phyloP scores from a whole-genome alignment of 345 rosid species.

The Jatropha curcas region DNA sequence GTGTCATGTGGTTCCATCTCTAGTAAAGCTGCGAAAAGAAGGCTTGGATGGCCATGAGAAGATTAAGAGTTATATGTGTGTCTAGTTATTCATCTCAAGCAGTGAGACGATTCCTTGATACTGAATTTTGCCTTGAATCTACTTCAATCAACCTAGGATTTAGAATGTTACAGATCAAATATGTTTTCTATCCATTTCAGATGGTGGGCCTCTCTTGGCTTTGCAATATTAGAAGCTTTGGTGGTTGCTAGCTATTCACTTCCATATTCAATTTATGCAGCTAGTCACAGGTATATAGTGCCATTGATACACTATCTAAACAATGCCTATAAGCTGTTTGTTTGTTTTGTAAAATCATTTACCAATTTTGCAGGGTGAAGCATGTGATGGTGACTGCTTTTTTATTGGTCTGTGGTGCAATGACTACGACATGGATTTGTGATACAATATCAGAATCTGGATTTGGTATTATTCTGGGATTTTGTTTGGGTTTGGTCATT shows the following conservation, averaged over 20 bases:
- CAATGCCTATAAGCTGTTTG: constrained; percentile 6
- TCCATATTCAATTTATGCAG: constrained; percentile 80
- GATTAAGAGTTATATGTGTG: constrained; percentile 99
- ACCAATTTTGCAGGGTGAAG: constrained; percentile 58
- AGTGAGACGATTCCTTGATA: constrained; percentile 59
- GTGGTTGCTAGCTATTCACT: constrained; percentile 81
- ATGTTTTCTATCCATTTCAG: constrained; percentile 40
- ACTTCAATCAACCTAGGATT: constrained; percentile 12
- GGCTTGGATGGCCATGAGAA: constrained; percentile 96
- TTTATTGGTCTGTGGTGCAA: constrained; percentile 91
- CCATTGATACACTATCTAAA: not conserved
- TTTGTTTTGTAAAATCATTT: constrained; percentile 2
- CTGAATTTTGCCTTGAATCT: constrained; percentile 21
- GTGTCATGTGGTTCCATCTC: constrained; percentile 85
- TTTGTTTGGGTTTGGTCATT: not conserved
- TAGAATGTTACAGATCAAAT: constrained; percentile 2
- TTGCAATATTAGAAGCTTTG: constrained; percentile 82
- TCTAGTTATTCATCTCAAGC: constrained; percentile 69
- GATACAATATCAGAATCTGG: constrained; percentile 95
- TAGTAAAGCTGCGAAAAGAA: constrained; percentile 92
- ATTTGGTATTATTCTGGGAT: constrained; percentile 57
- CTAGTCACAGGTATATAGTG: constrained; percentile 57
- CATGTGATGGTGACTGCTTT: constrained; percentile 77
- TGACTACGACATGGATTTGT: constrained; percentile 93
- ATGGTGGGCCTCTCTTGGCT: constrained; percentile 94